These are phyloP conservation scores for Pyrenochaeta sp. DNA, from an alignment of 2,329 filamentous ascomycete genomes.

Conservation along the genomic window DNA sequence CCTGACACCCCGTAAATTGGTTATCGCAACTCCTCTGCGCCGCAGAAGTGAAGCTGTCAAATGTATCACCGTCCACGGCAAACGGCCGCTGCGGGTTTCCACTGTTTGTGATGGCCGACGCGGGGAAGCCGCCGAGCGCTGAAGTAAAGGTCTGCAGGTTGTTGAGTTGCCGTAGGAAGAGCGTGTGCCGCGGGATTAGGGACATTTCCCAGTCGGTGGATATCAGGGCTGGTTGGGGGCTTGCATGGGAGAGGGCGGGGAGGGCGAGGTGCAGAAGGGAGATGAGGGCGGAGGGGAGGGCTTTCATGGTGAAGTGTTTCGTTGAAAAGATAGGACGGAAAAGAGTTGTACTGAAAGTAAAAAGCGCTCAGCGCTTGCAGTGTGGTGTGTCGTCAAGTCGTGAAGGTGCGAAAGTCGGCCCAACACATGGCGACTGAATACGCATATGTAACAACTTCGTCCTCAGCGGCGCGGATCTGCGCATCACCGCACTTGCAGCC, in stretches of 20 bases:
- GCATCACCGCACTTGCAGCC: conserved; percentile 16
- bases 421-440: neutral
- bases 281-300: conserved; percentile 31
- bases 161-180: conserved; percentile 42
- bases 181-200: conserved; percentile 39
- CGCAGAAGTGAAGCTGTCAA: conserved; percentile 63
- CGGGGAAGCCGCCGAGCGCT: conserved; percentile 60
- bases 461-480: conserved; percentile 1
- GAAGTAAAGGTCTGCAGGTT: conserved; percentile 50
- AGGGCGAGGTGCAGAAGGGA: conserved; percentile 28
- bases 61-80: conserved; percentile 48
- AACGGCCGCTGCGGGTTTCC: conserved; percentile 58
- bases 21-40: conserved; percentile 68
- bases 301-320: conserved; percentile 15
- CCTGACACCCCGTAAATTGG: conserved; percentile 66
- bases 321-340: neutral
- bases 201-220: conserved; percentile 27
- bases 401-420: conserved; percentile 1
- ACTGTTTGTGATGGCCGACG: conserved; percentile 58
- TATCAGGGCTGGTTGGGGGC: conserved; percentile 33
- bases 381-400: neutral
- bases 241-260: conserved; percentile 26
- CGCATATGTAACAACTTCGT: conserved; percentile 7
- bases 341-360: neutral
- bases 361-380: conserved; percentile 7